Base-by-base conservation (phyloP, 129 eudicot species). In the Pulicaria dysenterica region DNA sequence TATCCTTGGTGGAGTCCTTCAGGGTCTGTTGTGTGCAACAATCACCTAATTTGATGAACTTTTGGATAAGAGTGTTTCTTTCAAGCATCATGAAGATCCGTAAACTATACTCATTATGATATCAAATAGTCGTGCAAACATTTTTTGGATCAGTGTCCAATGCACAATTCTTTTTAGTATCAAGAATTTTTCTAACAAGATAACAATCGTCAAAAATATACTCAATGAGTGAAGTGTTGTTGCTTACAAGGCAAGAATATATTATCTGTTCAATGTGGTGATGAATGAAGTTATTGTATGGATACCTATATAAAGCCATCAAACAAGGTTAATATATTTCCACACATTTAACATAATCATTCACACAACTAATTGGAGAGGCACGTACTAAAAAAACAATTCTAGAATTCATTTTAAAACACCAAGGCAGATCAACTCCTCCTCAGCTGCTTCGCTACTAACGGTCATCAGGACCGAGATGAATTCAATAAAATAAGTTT, bases 221-320 rank as follows among this genome's bases (percentile, higher is more conserved):
- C 59, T 84, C 78, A 67, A 85, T 79, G 71, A 92, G 81, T 55
- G 72, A 72, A 54, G 79, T 17, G 31, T 83, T 89, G 79, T 89
- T 89, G 84, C 94, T 86, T 64, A 85, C 97, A 74, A 92, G 69
- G 83, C 96, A 92, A 72, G 89, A 82, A 64, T 66, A 57, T 59
- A 92, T 60, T 58, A 92, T 87, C 67, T 73, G 84, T 64, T 87
- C 98, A 53, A 85, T 89, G 82, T 89, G 91, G 82, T 89, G 94
- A 75, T 92, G 98, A 71, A 92, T 68, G 81, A 92, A 92, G 70
- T 92, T 92, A 77, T 92, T 92, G 89, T 83, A 92, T 10, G 98
- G 94, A 69, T 92, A 92, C 94, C 98, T 92, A 56, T n/a, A 47
- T 81, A 42, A 42, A 42, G 36, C 58, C 64, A 62, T 49, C 19